Base-by-base conservation (phyloP, 768 basidiomycete species). In the Russula sp. region DNA sequence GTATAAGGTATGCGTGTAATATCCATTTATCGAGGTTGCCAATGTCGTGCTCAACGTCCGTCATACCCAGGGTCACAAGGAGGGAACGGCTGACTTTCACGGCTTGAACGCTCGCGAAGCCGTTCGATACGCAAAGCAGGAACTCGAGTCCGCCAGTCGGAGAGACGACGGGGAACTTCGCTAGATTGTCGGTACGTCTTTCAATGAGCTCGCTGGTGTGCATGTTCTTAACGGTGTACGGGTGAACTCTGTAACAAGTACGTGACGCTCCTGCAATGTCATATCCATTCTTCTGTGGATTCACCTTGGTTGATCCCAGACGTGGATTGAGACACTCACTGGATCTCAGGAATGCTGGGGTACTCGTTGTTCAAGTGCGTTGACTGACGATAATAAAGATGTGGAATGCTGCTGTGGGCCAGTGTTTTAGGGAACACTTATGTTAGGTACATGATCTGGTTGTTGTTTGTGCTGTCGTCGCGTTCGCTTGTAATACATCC, bases 161-260 rank as follows among this genome's bases (percentile, higher is more conserved):
- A 47, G 45, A 45, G 31, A 11, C 13, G 3, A 54, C n/a, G 20
- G 16, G 13, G 39, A 6, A 4, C 47, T 63, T 27, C 57, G 27
- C 27, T 63, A 55, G 52, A 63, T 63, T 27, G 62, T 63, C 31
- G 62, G 62, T 63, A 20, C 20, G 57, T 16, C 31, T 20, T 39
- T 11, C 27, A 42, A 51, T 18, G 9, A n/a, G 20, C 7, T 16
- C 10, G 37, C 20, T 20, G 0, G 22, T 37, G 27, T 22, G 2
- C 18, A 42, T 9, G 20, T 9, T 18, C 48, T 50, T 35, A 32
- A 22, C 20, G n/a, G n/a, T 42, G 51, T 7, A 34, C 22, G 14
- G 34, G 55, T 44, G 14, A 31, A 13, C 7, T 50, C 16, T 60
- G 53, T 27, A 18, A 39, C 0, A 18, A 64, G 58, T 64, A 39